phyloP scores from a whole-genome alignment of 495 filamentous ascomycete genomes.

The Lasiosphaeria ovina region DNA sequence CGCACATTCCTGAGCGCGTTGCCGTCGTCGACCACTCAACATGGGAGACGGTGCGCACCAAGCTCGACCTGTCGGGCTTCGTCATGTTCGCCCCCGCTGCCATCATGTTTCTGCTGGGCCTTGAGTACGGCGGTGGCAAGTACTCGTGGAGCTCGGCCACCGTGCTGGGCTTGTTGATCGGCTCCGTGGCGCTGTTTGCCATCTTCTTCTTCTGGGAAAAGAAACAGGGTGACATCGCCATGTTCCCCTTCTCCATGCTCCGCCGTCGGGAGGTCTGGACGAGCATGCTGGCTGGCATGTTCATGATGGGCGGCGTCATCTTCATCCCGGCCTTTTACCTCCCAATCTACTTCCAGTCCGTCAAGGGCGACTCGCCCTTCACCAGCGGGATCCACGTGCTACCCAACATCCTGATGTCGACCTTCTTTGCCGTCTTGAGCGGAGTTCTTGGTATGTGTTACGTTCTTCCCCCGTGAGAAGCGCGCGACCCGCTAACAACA shows the following conservation, averaged over 20 bases:
- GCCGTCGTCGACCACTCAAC: constrained; percentile 21
- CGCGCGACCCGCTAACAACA: background rate
- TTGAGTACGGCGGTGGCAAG: constrained; percentile 53
- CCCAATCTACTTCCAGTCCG: constrained; percentile 67
- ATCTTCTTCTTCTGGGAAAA: constrained; percentile 49
- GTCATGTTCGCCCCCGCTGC: constrained; percentile 47
- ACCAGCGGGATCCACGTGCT: constrained; percentile 52
- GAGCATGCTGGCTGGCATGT: constrained; percentile 24
- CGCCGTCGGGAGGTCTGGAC: constrained; percentile 26
- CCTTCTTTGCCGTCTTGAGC: constrained; percentile 41
- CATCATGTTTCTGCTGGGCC: constrained; percentile 48
- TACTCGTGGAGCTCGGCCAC: constrained; percentile 48
- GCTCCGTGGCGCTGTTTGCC: constrained; percentile 40
- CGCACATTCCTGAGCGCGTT: constrained; percentile 45
- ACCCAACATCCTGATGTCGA: constrained; percentile 50
- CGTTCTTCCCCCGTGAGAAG: constrained; percentile 19
- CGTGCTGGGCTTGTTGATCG: constrained; percentile 44
- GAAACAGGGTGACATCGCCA: constrained; percentile 47
- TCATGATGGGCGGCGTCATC: constrained; percentile 22
- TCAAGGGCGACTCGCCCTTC: constrained; percentile 45
- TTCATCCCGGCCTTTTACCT: constrained; percentile 40
- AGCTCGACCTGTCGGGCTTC: constrained; percentile 53
- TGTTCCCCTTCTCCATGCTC: constrained; percentile 32
- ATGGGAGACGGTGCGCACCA: constrained; percentile 22
- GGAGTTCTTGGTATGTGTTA: constrained; percentile 45